These are phyloP conservation scores for Balansia obtecta DNA, from an alignment of 2,329 filamentous ascomycete species.

Conservation along the genomic window DNA sequence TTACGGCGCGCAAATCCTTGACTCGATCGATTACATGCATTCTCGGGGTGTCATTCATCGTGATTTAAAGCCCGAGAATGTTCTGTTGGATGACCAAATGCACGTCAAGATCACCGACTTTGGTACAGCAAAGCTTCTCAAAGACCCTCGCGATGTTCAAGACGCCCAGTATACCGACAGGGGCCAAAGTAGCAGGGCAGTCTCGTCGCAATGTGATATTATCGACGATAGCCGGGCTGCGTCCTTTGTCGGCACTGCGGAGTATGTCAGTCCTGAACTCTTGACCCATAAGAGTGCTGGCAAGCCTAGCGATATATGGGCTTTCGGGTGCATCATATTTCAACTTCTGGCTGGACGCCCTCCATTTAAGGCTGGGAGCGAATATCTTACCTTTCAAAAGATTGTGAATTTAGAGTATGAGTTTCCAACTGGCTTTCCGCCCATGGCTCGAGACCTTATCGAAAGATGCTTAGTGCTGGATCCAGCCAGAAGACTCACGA, in stretches of 20 bases:
- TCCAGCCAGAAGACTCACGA: slow-evolving; percentile 67
- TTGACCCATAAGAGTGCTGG: slow-evolving; percentile 93
- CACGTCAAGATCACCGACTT: slow-evolving; percentile 99
- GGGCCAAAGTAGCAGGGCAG: slow-evolving; percentile 14
- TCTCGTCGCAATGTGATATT: slow-evolving; percentile 22
- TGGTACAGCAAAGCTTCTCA: slow-evolving; percentile 86
- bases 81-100: slow-evolving; percentile 88
- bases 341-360: slow-evolving; percentile 91
- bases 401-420: slow-evolving; percentile 91
- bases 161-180: slow-evolving; percentile 26
- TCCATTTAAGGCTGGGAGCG: slow-evolving; percentile 90
- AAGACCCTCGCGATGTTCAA: slow-evolving; percentile 27
- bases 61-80: slow-evolving; percentile 94
- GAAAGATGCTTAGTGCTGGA: slow-evolving; percentile 86
- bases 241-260: slow-evolving; percentile 94
- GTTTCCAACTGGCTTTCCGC: slow-evolving; percentile 80
- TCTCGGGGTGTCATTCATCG: slow-evolving; percentile 90
- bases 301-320: slow-evolving; percentile 96
- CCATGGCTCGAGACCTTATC: slow-evolving; percentile 75
- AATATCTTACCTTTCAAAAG: slow-evolving; percentile 97
- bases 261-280: slow-evolving; percentile 97
- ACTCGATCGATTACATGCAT: slow-evolving; percentile 97
- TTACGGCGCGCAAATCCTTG: slow-evolving; percentile 90
- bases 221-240: slow-evolving; percentile 64
- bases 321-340: slow-evolving; percentile 96